Evolutionary conservation across 257 asterid genomes (phyloP).

Genomic region (Scutellaria baicalensis): DNA sequence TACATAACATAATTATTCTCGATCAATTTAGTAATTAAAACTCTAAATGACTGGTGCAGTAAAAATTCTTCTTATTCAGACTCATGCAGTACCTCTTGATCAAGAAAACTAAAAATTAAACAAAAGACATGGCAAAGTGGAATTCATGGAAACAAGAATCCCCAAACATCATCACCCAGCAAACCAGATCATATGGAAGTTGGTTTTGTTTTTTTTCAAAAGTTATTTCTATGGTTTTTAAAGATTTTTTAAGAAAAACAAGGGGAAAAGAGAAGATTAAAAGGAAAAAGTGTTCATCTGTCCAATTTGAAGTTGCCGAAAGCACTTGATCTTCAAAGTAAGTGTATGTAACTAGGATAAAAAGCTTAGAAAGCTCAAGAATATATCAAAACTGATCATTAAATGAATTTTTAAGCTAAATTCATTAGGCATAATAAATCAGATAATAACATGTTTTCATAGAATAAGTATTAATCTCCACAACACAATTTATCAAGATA

Average conservation of each 20-base stretch:
- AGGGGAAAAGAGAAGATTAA: background rate
- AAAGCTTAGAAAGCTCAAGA: background rate
- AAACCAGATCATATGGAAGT: background rate
- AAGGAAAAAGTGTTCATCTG: background rate
- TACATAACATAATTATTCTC: background rate
- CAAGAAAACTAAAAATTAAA: background rate
- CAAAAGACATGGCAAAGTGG: background rate
- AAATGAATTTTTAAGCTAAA: background rate
- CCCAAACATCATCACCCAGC: background rate
- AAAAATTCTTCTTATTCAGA: background rate
- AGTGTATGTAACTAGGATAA: background rate
- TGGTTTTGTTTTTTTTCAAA: background rate
- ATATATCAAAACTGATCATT: background rate
- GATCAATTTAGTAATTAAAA: background rate
- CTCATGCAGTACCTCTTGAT: background rate
- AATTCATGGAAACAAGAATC: background rate
- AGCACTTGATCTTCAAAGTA: background rate
- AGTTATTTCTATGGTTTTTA: background rate
- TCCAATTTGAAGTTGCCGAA: background rate
- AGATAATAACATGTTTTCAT: background rate
- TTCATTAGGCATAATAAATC: background rate
- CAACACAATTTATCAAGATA: background rate
- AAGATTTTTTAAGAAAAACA: background rate
- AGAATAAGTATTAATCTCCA: background rate
- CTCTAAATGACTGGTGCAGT: background rate